These are phyloP conservation scores for Pseudoturritis turrita DNA, from an alignment of 345 rosid species.

Conservation along the genomic window DNA sequence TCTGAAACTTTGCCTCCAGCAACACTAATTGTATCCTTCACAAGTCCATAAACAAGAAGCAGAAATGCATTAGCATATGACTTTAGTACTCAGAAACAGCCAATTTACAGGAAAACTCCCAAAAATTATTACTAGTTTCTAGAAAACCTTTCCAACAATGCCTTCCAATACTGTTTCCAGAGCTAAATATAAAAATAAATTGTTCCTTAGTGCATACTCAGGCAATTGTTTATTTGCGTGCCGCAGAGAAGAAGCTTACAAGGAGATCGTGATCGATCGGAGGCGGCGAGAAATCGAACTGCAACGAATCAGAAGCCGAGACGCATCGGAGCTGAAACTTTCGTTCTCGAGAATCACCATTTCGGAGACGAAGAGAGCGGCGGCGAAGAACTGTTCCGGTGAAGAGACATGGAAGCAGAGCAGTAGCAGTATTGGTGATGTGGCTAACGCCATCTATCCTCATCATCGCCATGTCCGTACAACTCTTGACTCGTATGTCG, in stretches of 20 bases:
- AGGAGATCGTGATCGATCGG: constrained; percentile 79
- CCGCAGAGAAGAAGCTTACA: constrained; percentile 33
- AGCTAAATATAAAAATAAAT: not conserved
- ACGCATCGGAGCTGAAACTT: constrained; percentile 22
- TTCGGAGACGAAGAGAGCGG: constrained; percentile 14
- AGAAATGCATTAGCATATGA: not conserved
- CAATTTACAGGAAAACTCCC: not conserved
- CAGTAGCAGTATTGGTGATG: constrained; percentile 10
- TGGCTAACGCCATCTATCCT: constrained; percentile 1
- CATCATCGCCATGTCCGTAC: constrained; percentile 32
- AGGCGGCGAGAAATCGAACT: constrained; percentile 77
- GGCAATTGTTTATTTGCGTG: not conserved
- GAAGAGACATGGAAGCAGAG: constrained; percentile 19
- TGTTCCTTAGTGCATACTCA: not conserved
- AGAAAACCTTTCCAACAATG: not conserved
- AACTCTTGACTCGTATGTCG: not conserved
- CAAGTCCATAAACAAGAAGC: not conserved
- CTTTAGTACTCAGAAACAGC: not conserved
- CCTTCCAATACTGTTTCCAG: not conserved
- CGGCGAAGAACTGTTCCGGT: constrained; percentile 4
- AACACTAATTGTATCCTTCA: constrained; percentile 52
- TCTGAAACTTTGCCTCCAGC: constrained; percentile 71
- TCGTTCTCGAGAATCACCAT: not conserved
- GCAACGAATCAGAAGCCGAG: constrained; percentile 41
- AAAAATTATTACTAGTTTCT: not conserved